Conservation (phyloP, 2,329 filamentous ascomycete genomes). For the Paraphaeosphaeria minitans region DNA sequence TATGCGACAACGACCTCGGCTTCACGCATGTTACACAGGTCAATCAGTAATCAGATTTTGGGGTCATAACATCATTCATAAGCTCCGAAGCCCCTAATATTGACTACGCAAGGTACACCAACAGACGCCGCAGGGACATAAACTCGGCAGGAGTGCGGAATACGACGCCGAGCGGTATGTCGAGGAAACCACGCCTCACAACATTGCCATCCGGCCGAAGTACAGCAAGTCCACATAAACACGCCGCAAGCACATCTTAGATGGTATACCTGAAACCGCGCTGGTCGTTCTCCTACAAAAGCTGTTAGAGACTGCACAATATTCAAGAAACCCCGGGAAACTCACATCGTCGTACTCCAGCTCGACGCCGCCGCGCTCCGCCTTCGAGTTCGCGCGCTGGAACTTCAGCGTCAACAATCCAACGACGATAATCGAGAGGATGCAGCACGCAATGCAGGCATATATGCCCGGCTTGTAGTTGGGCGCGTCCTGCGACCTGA, state of each 20-base stretch:
- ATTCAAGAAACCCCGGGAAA: conserved; percentile 4
- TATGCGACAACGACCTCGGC: background rate
- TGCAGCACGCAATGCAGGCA: conserved; percentile 46
- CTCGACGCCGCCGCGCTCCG: conserved; percentile 49
- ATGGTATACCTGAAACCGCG: conserved; percentile 43
- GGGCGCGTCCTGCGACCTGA: conserved; percentile 55
- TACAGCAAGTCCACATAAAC: background rate
- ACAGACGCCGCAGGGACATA: background rate
- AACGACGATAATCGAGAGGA: conserved; percentile 45
- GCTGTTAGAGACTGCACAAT: conserved; percentile 18
- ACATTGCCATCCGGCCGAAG: background rate
- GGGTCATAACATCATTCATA: background rate
- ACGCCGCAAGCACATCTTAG: background rate
- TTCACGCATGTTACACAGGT: background rate
- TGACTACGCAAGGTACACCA: background rate
- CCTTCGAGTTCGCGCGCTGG: conserved; percentile 42
- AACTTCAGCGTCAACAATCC: conserved; percentile 40
- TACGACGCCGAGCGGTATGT: background rate
- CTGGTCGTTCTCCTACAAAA: conserved; percentile 34
- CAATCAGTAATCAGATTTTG: background rate
- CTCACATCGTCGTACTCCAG: conserved; percentile 47
- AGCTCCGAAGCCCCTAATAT: background rate
- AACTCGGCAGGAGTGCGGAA: background rate
- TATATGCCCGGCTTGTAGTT: conserved; percentile 45
- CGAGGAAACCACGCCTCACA: background rate